Percentiles rank a stretch among this genome's conserved stretches.
Conservation (phyloP, 2,329 filamentous ascomycete species). For the Triangularia setosa region DNA sequence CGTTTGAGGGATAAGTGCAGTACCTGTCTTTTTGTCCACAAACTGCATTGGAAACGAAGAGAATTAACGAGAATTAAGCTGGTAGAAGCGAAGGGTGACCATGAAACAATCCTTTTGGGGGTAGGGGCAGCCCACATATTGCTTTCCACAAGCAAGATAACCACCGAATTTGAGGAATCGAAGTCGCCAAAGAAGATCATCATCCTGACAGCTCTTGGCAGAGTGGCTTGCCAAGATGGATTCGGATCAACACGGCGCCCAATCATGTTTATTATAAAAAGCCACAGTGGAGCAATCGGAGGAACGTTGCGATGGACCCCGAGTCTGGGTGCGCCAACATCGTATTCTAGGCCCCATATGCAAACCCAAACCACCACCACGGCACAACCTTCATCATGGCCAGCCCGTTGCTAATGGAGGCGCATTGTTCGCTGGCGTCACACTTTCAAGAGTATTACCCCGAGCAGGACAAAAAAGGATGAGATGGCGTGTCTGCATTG, state of each 20-base stretch:
- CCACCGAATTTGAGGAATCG: background rate
- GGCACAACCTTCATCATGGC: background rate
- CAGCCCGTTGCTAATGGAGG: background rate
- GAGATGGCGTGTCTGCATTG: background rate
- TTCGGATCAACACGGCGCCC: conserved; percentile 1
- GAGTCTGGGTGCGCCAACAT: background rate
- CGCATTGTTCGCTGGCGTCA: background rate
- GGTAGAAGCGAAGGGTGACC: too few relatives aligned
- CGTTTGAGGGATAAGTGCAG: too few relatives aligned
- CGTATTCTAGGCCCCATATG: background rate
- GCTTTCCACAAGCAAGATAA: too few relatives aligned
- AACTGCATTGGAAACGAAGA: too few relatives aligned
- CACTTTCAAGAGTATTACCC: background rate
- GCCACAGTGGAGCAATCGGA: conserved; percentile 18
- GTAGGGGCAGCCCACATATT: too few relatives aligned
- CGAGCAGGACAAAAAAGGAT: background rate
- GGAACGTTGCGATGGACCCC: conserved; percentile 4
- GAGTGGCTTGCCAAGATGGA: conserved; percentile 16
- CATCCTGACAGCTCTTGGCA: background rate
- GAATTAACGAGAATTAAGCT: too few relatives aligned
- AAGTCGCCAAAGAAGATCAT: too few relatives aligned
- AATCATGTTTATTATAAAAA: conserved; percentile 5
- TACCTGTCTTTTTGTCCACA: too few relatives aligned
- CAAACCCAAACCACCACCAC: background rate
- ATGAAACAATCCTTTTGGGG: too few relatives aligned